Percentiles rank a stretch among this genome's conserved stretches.
These are phyloP conservation scores for Solanum aculeatissimum DNA, from an alignment of 305 asterid species.

Conservation along the genomic window DNA sequence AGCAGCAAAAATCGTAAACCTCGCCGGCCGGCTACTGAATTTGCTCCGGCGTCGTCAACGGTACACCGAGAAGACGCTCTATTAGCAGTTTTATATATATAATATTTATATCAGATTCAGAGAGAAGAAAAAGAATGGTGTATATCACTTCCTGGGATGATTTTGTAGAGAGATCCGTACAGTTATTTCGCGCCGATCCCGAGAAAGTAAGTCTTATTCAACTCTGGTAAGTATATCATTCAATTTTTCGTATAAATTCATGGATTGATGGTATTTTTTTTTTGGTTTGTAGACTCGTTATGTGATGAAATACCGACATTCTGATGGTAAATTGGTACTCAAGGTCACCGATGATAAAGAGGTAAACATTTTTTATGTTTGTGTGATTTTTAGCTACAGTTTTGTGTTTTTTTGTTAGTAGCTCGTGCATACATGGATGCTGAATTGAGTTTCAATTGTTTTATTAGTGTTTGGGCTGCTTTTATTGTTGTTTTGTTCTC, in stretches of 20 bases:
- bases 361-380: slow-evolving; percentile 24
- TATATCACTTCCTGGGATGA: slow-evolving; percentile 87
- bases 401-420: background rate
- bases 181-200: slow-evolving; percentile 70
- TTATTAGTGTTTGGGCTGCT: background rate
- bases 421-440: background rate
- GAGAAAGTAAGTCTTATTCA: slow-evolving; percentile 29
- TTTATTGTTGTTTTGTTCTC: background rate
- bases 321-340: slow-evolving; percentile 84
- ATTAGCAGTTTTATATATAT: background rate
- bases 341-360: slow-evolving; percentile 80
- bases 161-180: slow-evolving; percentile 72
- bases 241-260: background rate
- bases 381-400: background rate
- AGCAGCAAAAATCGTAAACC: background rate
- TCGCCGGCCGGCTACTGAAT: background rate
- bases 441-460: background rate
- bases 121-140: slow-evolving; percentile 33
- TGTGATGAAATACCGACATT: slow-evolving; percentile 77
- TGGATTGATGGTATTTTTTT: background rate
- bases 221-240: background rate
- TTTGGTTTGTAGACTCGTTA: slow-evolving; percentile 61
- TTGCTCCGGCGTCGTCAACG: background rate
- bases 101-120: background rate
- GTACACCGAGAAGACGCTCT: background rate